Percentiles rank a stretch among this genome's conserved stretches.
Conservation (phyloP, 2,329 filamentous ascomycete genomes). For the Hypoxylon sp. region DNA sequence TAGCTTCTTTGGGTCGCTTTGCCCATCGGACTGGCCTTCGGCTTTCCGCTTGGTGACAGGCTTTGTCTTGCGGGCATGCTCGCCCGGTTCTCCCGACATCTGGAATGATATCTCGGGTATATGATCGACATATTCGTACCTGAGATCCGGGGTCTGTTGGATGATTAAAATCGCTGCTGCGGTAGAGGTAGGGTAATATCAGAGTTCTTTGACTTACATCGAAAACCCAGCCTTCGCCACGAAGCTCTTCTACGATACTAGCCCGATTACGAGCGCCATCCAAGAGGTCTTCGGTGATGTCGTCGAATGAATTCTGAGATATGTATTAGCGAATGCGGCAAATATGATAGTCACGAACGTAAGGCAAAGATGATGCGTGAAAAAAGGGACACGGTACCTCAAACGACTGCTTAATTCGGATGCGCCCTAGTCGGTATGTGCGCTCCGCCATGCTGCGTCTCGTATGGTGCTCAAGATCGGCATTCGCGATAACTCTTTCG, state of each 20-base stretch:
- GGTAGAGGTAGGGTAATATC: constrained; percentile 1
- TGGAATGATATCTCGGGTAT: constrained; percentile 45
- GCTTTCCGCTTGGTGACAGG: constrained; percentile 58
- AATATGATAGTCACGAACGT: constrained; percentile 3
- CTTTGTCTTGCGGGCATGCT: constrained; percentile 48
- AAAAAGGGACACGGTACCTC: constrained; percentile 47
- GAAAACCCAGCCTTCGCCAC: constrained; percentile 36
- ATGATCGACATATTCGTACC: constrained; percentile 39
- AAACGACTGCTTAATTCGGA: constrained; percentile 51
- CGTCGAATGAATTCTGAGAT: constrained; percentile 41
- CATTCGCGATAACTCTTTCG: constrained; percentile 38
- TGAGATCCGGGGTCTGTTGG: constrained; percentile 39
- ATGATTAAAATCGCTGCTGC: constrained; percentile 23
- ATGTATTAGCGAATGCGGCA: constrained; percentile 29
- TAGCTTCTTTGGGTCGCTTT: constrained; percentile 59
- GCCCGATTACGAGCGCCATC: constrained; percentile 42
- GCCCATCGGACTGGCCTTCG: constrained; percentile 57
- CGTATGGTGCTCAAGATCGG: constrained; percentile 45
- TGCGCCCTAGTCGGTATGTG: constrained; percentile 47
- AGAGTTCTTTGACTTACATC: constrained; percentile 39
- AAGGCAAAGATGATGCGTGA: constrained; percentile 37
- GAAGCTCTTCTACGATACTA: constrained; percentile 41
- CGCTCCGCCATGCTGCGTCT: constrained; percentile 45
- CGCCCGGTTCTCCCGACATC: constrained; percentile 42
- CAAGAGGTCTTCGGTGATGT: constrained; percentile 41